Percentiles rank a stretch among this genome's conserved stretches.
phyloP scores from a whole-genome alignment of 768 basidiomycete species.

The Pulveroboletus sp. region DNA sequence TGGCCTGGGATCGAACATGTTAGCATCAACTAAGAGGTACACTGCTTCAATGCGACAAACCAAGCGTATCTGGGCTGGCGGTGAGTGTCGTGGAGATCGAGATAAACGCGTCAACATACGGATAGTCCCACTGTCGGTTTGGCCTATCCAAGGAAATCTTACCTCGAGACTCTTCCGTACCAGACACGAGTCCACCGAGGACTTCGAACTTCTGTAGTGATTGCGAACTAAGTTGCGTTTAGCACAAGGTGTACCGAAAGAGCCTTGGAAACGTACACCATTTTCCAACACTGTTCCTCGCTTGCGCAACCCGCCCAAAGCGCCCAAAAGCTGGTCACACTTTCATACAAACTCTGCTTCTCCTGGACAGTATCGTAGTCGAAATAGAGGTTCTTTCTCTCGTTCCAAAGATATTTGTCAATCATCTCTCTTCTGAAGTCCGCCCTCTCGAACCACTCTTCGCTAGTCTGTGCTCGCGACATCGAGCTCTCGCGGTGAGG shows the following conservation, averaged over 20 bases:
- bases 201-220: slow-evolving; percentile 96
- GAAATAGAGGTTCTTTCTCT: slow-evolving; percentile 90
- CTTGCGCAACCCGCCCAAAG: slow-evolving; percentile 98
- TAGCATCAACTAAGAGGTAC: slow-evolving; percentile 3
- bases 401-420: slow-evolving; percentile 96
- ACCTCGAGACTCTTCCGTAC: slow-evolving; percentile 94
- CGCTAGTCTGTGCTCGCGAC: slow-evolving; percentile 64
- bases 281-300: slow-evolving; percentile 90
- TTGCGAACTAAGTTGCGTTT: slow-evolving; percentile 52
- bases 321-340: slow-evolving; percentile 95
- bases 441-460: slow-evolving; percentile 93
- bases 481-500: slow-evolving; percentile 58
- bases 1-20: slow-evolving; percentile 51
- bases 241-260: slow-evolving; percentile 8
- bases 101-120: slow-evolving; percentile 48
- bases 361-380: slow-evolving; percentile 93
- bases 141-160: slow-evolving; percentile 94
- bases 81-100: slow-evolving; percentile 9
- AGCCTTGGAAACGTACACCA: slow-evolving; percentile 64
- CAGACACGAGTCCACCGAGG: slow-evolving; percentile 90
- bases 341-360: slow-evolving; percentile 93
- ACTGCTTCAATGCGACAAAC: slow-evolving; percentile 30
- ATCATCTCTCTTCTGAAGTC: slow-evolving; percentile 81
- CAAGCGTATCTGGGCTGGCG: slow-evolving; percentile 58
- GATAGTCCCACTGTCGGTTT: slow-evolving; percentile 99